phyloP scores from a whole-genome alignment of 192 early-diverging fungal genomes.

The Chytriomyces sp. region DNA sequence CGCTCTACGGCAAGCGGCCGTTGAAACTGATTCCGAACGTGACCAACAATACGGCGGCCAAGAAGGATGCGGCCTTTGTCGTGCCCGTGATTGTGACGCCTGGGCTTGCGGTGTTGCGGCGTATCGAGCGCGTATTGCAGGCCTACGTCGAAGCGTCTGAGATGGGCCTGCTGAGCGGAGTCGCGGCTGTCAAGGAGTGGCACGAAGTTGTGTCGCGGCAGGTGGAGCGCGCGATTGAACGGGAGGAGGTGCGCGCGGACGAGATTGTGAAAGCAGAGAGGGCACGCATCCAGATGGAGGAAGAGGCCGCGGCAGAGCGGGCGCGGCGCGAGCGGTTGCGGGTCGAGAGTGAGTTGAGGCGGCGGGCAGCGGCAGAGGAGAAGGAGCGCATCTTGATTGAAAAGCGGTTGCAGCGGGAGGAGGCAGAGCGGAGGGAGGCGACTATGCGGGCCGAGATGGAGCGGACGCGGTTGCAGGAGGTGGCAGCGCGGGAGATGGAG shows the following conservation, averaged over 20 bases:
- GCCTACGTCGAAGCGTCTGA: constrained; percentile 3
- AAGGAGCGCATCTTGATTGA: constrained; percentile 22
- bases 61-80: neutral
- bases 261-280: constrained; percentile 8
- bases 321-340: neutral
- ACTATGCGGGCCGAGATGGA: constrained; percentile 2
- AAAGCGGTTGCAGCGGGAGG: constrained; percentile 2
- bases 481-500: constrained; percentile 4
- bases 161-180: neutral
- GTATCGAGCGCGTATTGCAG: neutral
- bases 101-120: neutral
- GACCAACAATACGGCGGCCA: neutral
- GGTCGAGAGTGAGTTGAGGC: constrained; percentile 1
- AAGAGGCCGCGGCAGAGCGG: neutral
- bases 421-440: constrained; percentile 10
- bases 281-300: neutral
- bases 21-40: constrained; percentile 2
- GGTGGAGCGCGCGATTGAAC: constrained; percentile 6
- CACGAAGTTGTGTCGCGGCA: neutral
- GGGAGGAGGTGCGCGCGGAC: constrained; percentile 17
- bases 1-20: constrained; percentile 14
- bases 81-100: constrained; percentile 15
- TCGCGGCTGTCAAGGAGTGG: constrained; percentile 15
- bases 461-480: neutral
- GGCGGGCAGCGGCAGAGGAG: constrained; percentile 6